These are phyloP conservation scores for Rhizopogon vinicolor DNA, from an alignment of 768 basidiomycete species.

Conservation along the genomic window DNA sequence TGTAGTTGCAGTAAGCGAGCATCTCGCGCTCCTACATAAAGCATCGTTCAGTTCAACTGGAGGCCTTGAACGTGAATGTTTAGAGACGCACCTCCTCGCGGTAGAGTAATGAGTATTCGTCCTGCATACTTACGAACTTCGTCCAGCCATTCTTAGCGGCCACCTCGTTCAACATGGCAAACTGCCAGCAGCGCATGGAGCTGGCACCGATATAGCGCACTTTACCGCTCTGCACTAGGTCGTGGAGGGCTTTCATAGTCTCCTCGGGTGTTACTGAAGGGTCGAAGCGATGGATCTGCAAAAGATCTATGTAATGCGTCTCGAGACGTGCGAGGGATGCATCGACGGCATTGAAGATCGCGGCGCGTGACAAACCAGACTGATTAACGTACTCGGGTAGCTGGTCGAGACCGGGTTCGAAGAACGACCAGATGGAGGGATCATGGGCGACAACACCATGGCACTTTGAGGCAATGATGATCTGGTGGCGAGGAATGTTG, in stretches of 20 bases:
- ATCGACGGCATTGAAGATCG: constrained; percentile 33
- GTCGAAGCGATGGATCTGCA: constrained; percentile 45
- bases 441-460: constrained; percentile 11
- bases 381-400: constrained; percentile 25
- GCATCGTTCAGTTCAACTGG: too few species aligned
- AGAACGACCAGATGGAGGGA: neutral
- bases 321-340: constrained; percentile 32
- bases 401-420: neutral
- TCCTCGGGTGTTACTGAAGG: constrained; percentile 32
- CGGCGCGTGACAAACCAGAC: constrained; percentile 28
- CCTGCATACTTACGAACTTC: constrained; percentile 53
- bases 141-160: constrained; percentile 46
- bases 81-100: constrained; percentile 39
- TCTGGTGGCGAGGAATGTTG: constrained; percentile 27
- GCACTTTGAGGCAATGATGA: constrained; percentile 29
- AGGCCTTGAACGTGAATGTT: too few species aligned
- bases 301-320: constrained; percentile 33
- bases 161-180: constrained; percentile 39
- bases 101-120: constrained; percentile 49
- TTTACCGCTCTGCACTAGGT: constrained; percentile 42
- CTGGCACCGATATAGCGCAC: constrained; percentile 49
- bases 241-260: constrained; percentile 48
- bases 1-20: constrained; percentile 39
- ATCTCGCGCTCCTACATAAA: constrained; percentile 35
- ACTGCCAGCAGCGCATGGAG: constrained; percentile 44